Base-by-base conservation (phyloP, 805 yeast species). In the Candida mattraensis region DNA sequence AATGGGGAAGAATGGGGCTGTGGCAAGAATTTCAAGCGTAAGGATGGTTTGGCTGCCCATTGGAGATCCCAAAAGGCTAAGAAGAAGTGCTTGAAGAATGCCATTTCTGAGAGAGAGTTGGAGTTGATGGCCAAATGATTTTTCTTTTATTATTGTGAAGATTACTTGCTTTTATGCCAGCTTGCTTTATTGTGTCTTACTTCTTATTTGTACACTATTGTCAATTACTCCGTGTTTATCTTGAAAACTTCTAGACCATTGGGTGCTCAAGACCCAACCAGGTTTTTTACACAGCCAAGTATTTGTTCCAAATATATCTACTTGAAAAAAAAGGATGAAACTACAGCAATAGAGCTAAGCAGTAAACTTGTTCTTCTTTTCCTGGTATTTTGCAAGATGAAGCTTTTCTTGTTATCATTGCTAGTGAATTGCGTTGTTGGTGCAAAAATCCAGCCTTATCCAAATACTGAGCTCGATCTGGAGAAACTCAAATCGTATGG, bases 11-110 rank as follows among this genome's bases (percentile, higher is more conserved):
- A 37, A 14, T 61, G 66, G 66, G 66, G 66, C 4, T 61, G 66
- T 36, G 61, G 63, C 16, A 61, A 58, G 40, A 39, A 38, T n/a
- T 61, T 61, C 32, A 58, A 58, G 35, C 41, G 66, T 12, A 60
- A 59, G 33, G 66, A 61, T 35, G 66, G 66, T 1, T 44, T 61
- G 17, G 41, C 58, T n/a, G 64, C 66, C 1, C 66, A 61, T 33
- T 61, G 66, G 66, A 54, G 55, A 35, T 52, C 60, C 6, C 53
- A 56, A 15, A 61, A 59, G 49, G 64, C 66, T 8, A 54, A 49
- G 20, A 54, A 47, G 40, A 58, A 55, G 40, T 61, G 66, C 39
- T 50, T 61, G 10, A 47, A 51, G 28, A 40, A 39, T 22, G 42
- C 36, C 20, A 44, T 33, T 22, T 29, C 31, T 21, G 33, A 33